These are phyloP conservation scores for Penicillium turbatum DNA, from an alignment of 495 filamentous ascomycete genomes.

Conservation along the genomic window DNA sequence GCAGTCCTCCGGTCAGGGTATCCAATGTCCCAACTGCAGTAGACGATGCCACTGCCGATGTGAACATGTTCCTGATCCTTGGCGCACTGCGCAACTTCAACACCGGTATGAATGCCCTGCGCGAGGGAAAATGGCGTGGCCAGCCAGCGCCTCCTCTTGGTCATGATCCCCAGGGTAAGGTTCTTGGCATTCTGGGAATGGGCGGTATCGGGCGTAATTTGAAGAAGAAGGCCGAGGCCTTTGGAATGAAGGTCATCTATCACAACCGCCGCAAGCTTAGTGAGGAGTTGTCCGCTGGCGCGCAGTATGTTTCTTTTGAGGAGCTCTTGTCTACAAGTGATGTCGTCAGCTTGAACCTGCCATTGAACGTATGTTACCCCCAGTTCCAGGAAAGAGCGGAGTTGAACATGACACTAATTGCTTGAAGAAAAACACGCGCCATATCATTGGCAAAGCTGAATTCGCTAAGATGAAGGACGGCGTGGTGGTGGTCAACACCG, in stretches of 20 bases:
- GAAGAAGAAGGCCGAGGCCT: slow-evolving; percentile 52
- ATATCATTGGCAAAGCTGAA: slow-evolving; percentile 59
- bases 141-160: slow-evolving; percentile 45
- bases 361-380: slow-evolving; percentile 58
- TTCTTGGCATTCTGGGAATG: slow-evolving; percentile 77
- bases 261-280: slow-evolving; percentile 57
- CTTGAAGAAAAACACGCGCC: slow-evolving; percentile 55
- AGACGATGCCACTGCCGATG: slow-evolving; percentile 77
- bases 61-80: slow-evolving; percentile 71
- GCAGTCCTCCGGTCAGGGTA: slow-evolving; percentile 55
- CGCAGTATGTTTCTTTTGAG: slow-evolving; percentile 65
- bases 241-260: slow-evolving; percentile 67
- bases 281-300: slow-evolving; percentile 53
- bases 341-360: slow-evolving; percentile 72
- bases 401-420: background rate
- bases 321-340: slow-evolving; percentile 61
- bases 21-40: slow-evolving; percentile 79
- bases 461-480: slow-evolving; percentile 68
- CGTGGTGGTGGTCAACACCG: slow-evolving; percentile 68
- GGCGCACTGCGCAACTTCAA: slow-evolving; percentile 72
- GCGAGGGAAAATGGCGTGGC: slow-evolving; percentile 56
- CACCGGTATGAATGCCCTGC: slow-evolving; percentile 55
- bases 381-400: background rate
- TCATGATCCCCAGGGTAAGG: slow-evolving; percentile 62
- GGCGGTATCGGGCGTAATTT: slow-evolving; percentile 73